Evolutionary conservation across 176 grass and related monocot genomes (phyloP).

Genomic region (Juncus inflexus): DNA sequence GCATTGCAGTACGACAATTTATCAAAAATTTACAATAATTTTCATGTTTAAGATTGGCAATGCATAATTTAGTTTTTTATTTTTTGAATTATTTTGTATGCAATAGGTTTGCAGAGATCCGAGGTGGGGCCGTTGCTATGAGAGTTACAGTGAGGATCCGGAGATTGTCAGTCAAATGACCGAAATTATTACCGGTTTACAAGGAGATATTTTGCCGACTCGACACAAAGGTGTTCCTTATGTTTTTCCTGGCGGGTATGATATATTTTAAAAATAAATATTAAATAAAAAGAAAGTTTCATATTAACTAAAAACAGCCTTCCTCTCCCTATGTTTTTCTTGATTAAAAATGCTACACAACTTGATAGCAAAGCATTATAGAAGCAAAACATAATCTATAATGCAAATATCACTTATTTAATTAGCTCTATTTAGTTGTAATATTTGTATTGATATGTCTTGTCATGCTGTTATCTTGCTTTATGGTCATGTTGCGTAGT

Average conservation of each 20-base stretch:
- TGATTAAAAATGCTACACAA: neutral
- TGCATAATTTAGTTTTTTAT: neutral
- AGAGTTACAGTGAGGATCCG: constrained; percentile 75
- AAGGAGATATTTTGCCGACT: constrained; percentile 47
- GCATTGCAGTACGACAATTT: constrained; percentile 45
- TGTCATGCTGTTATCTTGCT: too few species aligned
- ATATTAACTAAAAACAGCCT: neutral
- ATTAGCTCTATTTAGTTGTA: neutral
- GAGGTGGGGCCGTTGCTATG: constrained; percentile 80
- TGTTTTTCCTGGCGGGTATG: constrained; percentile 49
- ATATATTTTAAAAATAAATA: neutral
- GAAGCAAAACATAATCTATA: too few species aligned
- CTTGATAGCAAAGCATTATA: neutral
- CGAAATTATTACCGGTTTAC: constrained; percentile 55
- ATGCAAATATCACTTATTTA: neutral
- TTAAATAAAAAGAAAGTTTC: neutral
- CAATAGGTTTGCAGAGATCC: constrained; percentile 77
- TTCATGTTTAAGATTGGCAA: too few species aligned
- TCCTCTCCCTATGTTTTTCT: neutral
- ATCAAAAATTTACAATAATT: too few species aligned
- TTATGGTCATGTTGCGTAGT: too few species aligned
- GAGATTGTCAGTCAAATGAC: constrained; percentile 60
- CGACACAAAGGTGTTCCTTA: constrained; percentile 43
- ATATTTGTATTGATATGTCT: too few species aligned
- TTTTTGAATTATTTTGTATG: neutral